Percentiles rank a stretch among this genome's conserved stretches.
phyloP scores from a whole-genome alignment of 164 flowering plant genomes.

The Hamamelis virginiana region DNA sequence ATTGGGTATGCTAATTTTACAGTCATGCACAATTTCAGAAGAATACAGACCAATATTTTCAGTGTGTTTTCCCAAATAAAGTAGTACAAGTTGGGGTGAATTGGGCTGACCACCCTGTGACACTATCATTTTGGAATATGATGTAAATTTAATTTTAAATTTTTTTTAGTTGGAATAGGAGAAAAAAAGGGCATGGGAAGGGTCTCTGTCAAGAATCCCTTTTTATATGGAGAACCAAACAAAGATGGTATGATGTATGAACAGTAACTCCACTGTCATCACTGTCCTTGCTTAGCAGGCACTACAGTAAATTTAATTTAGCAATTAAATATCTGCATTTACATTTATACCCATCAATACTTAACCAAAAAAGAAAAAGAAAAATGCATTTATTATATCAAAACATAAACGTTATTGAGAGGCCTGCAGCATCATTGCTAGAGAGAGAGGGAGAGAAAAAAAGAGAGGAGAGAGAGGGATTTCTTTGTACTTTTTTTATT shows the following conservation, averaged over 20 bases:
- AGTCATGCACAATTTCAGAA: not conserved
- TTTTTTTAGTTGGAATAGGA: slow-evolving; percentile 12
- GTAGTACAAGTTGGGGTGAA: slow-evolving; percentile 8
- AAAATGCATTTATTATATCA: too few species aligned
- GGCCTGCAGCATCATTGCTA: not conserved
- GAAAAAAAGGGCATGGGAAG: not conserved
- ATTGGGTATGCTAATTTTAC: not conserved
- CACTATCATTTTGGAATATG: slow-evolving; percentile 16
- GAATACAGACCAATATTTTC: not conserved
- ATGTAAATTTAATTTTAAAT: slow-evolving; percentile 11
- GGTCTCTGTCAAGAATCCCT: slow-evolving; percentile 23
- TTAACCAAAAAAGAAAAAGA: not conserved
- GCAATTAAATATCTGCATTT: not conserved
- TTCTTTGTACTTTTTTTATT: not conserved
- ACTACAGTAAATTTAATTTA: slow-evolving; percentile 14
- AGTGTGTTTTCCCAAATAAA: not conserved
- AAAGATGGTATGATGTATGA: slow-evolving; percentile 23
- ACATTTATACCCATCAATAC: not conserved
- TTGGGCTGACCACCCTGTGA: slow-evolving; percentile 18
- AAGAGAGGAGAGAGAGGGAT: not conserved
- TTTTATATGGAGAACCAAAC: slow-evolving; percentile 27
- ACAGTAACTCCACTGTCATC: slow-evolving; percentile 21
- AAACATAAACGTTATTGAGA: too few species aligned
- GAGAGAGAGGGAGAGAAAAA: slow-evolving; percentile 1
- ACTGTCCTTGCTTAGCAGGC: slow-evolving; percentile 21